phyloP scores from a whole-genome alignment of 257 asterid genomes.

The Nyctanthes arbortristis region DNA sequence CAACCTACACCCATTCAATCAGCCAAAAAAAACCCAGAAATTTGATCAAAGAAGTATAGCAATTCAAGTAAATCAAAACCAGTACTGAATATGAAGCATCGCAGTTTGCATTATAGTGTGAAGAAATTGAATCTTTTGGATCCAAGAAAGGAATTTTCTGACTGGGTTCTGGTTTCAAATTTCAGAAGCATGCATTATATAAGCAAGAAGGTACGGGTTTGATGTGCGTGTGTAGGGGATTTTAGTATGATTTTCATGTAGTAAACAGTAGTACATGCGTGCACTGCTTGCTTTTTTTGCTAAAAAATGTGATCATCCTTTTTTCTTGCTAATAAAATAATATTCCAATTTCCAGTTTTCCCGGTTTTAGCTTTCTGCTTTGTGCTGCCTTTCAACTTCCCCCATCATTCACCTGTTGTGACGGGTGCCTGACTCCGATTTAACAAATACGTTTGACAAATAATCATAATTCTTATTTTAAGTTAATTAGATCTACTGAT shows the following conservation, averaged over 20 bases:
- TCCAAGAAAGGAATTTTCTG: constrained; percentile 34
- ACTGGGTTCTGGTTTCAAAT: constrained; percentile 17
- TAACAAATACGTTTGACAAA: not conserved
- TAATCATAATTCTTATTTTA: not conserved
- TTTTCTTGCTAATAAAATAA: not conserved
- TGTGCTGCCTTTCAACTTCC: constrained; percentile 37
- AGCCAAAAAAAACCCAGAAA: not conserved
- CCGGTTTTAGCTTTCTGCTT: constrained; percentile 39
- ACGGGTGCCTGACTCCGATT: not conserved
- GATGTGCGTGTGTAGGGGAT: constrained; percentile 31
- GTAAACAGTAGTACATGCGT: constrained; percentile 36
- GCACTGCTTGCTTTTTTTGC: not conserved
- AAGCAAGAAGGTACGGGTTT: constrained; percentile 37
- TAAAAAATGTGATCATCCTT: constrained; percentile 13
- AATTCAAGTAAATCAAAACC: not conserved
- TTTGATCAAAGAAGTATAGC: constrained; percentile 4
- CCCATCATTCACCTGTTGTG: constrained; percentile 42
- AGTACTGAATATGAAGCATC: constrained; percentile 24
- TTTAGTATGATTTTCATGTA: constrained; percentile 31
- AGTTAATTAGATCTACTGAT: too few relatives aligned
- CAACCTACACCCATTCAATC: constrained; percentile 55
- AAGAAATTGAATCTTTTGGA: constrained; percentile 32
- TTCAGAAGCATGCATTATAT: constrained; percentile 43
- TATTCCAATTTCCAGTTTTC: not conserved
- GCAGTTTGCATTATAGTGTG: constrained; percentile 26